These are phyloP conservation scores for Malus asiatica DNA, from an alignment of 306 rosid genomes.

Conservation along the genomic window DNA sequence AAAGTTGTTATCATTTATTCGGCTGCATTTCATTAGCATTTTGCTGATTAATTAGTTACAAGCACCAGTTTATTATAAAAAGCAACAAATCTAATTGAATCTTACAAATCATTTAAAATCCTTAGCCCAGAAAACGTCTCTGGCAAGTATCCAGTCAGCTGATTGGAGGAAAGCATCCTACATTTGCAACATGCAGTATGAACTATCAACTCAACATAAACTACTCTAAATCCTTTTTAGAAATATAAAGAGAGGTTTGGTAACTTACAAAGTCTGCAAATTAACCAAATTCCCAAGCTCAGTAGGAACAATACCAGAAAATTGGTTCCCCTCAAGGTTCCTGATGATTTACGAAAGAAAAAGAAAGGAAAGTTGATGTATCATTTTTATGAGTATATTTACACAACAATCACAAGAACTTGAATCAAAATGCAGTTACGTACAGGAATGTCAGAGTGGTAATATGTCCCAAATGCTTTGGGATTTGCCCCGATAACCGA, in stretches of 20 bases:
- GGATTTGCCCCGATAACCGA: slow-evolving; percentile 19
- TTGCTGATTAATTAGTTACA: not conserved
- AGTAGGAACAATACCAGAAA: slow-evolving; percentile 28
- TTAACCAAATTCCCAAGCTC: slow-evolving; percentile 28
- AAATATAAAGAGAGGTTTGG: not conserved
- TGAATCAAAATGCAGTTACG: not conserved
- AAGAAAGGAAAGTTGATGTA: not conserved
- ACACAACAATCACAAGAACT: not conserved
- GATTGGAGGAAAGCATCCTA: slow-evolving; percentile 20
- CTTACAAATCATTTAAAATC: slow-evolving; percentile 9
- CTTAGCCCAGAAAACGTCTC: slow-evolving; percentile 5
- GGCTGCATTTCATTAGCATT: slow-evolving; percentile 1
- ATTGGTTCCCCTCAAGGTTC: slow-evolving; percentile 27
- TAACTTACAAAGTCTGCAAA: slow-evolving; percentile 1
- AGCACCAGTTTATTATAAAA: not conserved
- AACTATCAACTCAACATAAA: not conserved
- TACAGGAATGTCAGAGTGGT: slow-evolving; percentile 24
- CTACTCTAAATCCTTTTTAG: too few species aligned
- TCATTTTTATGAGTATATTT: not conserved
- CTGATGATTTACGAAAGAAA: not conserved
- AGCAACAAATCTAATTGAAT: not conserved
- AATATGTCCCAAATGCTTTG: slow-evolving; percentile 20
- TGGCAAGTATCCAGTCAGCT: slow-evolving; percentile 16
- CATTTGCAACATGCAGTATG: not conserved
- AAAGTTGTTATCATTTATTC: slow-evolving; percentile 16